phyloP scores from a whole-genome alignment of 2,329 filamentous ascomycete genomes.

The Trichophyton equinum region DNA sequence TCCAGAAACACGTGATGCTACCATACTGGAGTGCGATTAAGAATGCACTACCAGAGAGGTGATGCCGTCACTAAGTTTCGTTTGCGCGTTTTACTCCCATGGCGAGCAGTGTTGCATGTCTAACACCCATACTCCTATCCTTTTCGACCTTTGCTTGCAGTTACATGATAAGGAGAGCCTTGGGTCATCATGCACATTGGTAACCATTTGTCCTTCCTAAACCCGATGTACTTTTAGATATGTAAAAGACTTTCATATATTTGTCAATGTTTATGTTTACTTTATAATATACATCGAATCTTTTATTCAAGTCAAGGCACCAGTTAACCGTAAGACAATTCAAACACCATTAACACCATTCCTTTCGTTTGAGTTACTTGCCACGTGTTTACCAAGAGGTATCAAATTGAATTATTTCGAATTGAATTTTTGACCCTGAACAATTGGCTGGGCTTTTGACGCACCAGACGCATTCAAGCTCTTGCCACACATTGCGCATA shows the following conservation, averaged over 20 bases:
- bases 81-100: neutral
- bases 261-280: neutral
- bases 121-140: neutral
- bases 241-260: conserved; percentile 2
- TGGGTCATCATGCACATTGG: neutral
- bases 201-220: neutral
- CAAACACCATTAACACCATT: neutral
- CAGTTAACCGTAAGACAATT: neutral
- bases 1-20: conserved; percentile 51
- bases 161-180: neutral
- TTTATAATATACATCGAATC: neutral
- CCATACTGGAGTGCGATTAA: conserved; percentile 63
- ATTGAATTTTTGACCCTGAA: conserved; percentile 51
- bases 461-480: conserved; percentile 34
- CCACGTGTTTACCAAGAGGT: neutral
- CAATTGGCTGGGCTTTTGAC: conserved; percentile 37
- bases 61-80: conserved; percentile 15
- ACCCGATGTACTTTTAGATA: conserved; percentile 5
- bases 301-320: neutral
- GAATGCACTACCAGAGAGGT: conserved; percentile 76
- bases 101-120: neutral
- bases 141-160: neutral
- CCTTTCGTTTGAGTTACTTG: neutral
- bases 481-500: conserved; percentile 53
- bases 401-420: conserved; percentile 35